Evolutionary conservation across 108 stramenopile species (phyloP), one percentile per base, ranked within the genome.

Genomic region (Conticribra weissflogii): DNA sequence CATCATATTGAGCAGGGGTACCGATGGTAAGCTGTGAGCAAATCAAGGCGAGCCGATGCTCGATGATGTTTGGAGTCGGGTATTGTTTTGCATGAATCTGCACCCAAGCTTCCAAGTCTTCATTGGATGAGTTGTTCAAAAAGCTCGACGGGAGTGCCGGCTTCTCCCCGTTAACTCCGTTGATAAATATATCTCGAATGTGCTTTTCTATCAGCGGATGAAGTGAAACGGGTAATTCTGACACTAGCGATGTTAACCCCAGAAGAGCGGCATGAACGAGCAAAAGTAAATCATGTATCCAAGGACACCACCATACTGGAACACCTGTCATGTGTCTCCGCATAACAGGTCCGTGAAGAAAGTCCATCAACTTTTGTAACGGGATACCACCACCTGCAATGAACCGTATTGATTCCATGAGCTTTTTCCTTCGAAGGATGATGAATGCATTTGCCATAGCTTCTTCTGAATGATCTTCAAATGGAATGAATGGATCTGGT

Each of bases 231-330:
- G 68, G 74, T 14, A 69, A 31, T 44, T 50, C 79, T 17, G 78
- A 51, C 29, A 66, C 49, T 3, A 87, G 59, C 9, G 85, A 76
- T 71, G 74, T 80, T 21, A 93, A 54, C 12, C 92, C 92, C 16
- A 74, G 48, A 18, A 90, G 65, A 14, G 85, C 82, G 14, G 87
- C 86, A 46, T 86, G 77, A 16, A 88, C 78, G 18, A 93, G 74
- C 14, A 93, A 63, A 8, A 76, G 88, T 24, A 82, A 63, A 71
- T 93, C 92, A 46, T 93, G 92, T 50, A 90, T 82, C 85, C 81
- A 85, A 22, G 92, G 92, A 58, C 88, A 86, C 92, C 92, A 93
- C 92, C 92, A 93, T 19, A 89, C 70, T 16, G 92, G 92, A 12
- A 93, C 68, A 25, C 83, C 92, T 14, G 71, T 51, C 72, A 87